Base-by-base conservation (phyloP, 192 early-diverging fungal species). In the Backusella macrospora region DNA sequence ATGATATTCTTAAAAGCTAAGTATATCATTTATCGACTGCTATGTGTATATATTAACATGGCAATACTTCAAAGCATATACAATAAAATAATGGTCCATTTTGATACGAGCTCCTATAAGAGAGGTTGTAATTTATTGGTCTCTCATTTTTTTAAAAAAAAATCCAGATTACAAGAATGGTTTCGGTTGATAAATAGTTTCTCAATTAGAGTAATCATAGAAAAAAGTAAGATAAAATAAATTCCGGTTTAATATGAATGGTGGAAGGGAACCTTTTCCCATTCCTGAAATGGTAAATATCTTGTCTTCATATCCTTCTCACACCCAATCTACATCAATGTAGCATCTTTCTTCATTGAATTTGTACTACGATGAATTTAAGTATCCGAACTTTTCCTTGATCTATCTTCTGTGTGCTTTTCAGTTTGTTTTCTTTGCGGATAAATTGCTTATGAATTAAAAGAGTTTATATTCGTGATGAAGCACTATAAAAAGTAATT, bases 401-500 rank as follows among this genome's bases (percentile, higher is more conserved):
- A 34, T 34, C 29, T 34, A 1, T 34, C 29, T 34, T 34, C 29
- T 34, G 29, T 34, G 29, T 34, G 29, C 29, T 12, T 26, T 0
- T 26, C 26, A 26, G 21, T 12, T 59, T 18, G 23, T 59, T 55
- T 59, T 59, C 6, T 52, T 52, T 52, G 18, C 10, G 21, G n/a
- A 9, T 0, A 21, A 59, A 59, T 8, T 12, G 52, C 26, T 5
- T 26, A 23, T 3, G 26, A 46, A 46, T 8, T 59, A 12, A 26
- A 55, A 59, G 23, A 9, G 10, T 13, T 59, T 26, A 5, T 26
- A 18, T 12, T 8, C 18, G 21, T 7, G 49, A 52, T 18, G 49
- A 52, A 52, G 21, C 49, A 18, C 52, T 59, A 59, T 46, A 46
- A 46, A 59, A 59, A 59, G 52, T 23, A 12, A 26, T 59, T 59